Base-by-base conservation (phyloP, 2,329 filamentous ascomycete species). In the Neoarthrinium moseri region DNA sequence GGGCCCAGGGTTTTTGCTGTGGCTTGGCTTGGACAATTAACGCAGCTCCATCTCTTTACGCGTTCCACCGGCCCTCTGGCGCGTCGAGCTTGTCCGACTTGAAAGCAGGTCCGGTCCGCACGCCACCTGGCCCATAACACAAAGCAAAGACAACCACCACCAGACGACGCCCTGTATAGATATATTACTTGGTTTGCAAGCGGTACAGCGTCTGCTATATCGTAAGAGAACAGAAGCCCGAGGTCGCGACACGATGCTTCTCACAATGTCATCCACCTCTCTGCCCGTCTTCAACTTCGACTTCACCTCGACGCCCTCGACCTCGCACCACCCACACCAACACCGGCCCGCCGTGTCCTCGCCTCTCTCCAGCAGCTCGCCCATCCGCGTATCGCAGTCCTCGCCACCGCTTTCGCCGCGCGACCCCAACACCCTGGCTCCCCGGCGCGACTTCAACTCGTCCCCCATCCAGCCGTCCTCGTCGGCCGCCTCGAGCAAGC, bases 361-460 rank as follows among this genome's bases (percentile, higher is more conserved):
- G 38, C 80, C 78, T 5, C 74, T 82, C 4, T 80, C 80, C 3
- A 35, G 32, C 17, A 83, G 80, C 3, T 81, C 79, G 3, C 79
- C 80, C 11, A 62, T 81, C 43, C 77, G 78, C 54, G 70, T 73
- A n/a, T 70, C 73, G 5, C 74, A 77, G 10, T 66, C 69, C n/a
- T 66, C 68, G 10, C 62, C 65, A 11, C 67, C 67, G 10, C 64
- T 75, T 7, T 73, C 72, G 2, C 65, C 69, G 15, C 64, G 70
- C 50, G 59, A 75, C 45, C 59, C 62, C 13, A 75, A 76, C 53
- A 17, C 41, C 13, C 32, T 44, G 13, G n/a, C n/a, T n/a, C 41
- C 41, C n/a, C 65, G 67, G 37, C 69, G 69, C 48, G 66, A 70
- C 24, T 65, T 50, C 59, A 62, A 65, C 39, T 70, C 68, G 4